Evolutionary conservation across 306 rosid genomes (phyloP).

Genomic region (Erythrophleum fordii): DNA sequence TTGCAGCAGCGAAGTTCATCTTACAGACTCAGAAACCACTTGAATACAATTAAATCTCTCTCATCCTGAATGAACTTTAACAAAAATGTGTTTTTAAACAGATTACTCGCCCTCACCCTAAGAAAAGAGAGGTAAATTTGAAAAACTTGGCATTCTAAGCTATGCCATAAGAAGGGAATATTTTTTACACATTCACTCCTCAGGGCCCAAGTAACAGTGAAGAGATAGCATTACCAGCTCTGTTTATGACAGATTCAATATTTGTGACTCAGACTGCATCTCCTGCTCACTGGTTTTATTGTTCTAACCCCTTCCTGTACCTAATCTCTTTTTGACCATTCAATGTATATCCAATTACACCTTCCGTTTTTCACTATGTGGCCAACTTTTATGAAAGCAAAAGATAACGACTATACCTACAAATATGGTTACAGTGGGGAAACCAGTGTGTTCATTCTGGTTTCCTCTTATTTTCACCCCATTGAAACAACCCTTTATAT

Average conservation of each 20-base stretch:
- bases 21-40: neutral
- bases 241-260: conserved; percentile 1
- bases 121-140: neutral
- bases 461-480: conserved; percentile 31
- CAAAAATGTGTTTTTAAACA: neutral
- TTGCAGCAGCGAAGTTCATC: neutral
- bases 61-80: neutral
- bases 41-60: neutral
- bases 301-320: conserved; percentile 3
- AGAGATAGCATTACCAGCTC: neutral
- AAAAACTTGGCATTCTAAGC: neutral
- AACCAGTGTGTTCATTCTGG: conserved; percentile 15
- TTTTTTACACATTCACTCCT: conserved; percentile 1
- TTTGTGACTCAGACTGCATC: conserved; percentile 6
- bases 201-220: neutral
- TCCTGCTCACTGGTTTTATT: conserved; percentile 17
- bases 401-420: conserved; percentile 31
- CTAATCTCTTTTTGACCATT: conserved; percentile 22
- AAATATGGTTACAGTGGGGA: conserved; percentile 4
- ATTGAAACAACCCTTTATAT: conserved; percentile 19
- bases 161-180: neutral
- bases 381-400: conserved; percentile 20
- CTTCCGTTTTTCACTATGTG: conserved; percentile 10
- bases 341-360: conserved; percentile 29
- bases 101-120: neutral